phyloP scores from a whole-genome alignment of 257 asterid species.

The Ilex aquifolium region DNA sequence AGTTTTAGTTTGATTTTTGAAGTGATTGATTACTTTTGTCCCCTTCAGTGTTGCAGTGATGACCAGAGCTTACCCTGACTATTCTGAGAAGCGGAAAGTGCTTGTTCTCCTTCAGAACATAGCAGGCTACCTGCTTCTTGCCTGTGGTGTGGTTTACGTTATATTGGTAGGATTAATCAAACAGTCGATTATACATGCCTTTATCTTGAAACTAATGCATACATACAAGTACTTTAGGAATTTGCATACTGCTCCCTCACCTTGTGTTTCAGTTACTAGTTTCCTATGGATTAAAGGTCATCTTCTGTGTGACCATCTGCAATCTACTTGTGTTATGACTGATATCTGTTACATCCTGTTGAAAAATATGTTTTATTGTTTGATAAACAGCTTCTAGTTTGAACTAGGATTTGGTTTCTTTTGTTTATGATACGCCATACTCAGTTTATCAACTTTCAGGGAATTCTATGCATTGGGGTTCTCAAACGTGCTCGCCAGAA shows the following conservation, averaged over 20 bases:
- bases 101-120: conserved; percentile 81
- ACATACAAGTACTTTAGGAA: background rate
- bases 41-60: conserved; percentile 86
- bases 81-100: conserved; percentile 41
- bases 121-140: conserved; percentile 75
- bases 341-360: too few species aligned
- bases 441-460: conserved; percentile 33
- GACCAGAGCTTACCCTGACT: conserved; percentile 95
- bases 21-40: conserved; percentile 2
- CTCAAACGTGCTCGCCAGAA: conserved; percentile 82
- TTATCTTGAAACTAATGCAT: background rate
- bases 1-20: background rate
- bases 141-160: conserved; percentile 70
- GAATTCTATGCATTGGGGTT: conserved; percentile 73
- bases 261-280: background rate
- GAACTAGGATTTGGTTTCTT: too few species aligned
- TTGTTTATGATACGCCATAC: background rate
- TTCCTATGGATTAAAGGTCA: too few species aligned
- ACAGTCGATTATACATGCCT: background rate
- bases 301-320: background rate
- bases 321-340: background rate
- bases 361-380: too few species aligned
- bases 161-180: conserved; percentile 52
- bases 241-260: background rate
- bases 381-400: too few species aligned